Percentiles rank a stretch among this genome's conserved stretches.
These are phyloP conservation scores for Diaporthe sp. DNA, from an alignment of 2,329 filamentous ascomycete genomes.

Conservation along the genomic window DNA sequence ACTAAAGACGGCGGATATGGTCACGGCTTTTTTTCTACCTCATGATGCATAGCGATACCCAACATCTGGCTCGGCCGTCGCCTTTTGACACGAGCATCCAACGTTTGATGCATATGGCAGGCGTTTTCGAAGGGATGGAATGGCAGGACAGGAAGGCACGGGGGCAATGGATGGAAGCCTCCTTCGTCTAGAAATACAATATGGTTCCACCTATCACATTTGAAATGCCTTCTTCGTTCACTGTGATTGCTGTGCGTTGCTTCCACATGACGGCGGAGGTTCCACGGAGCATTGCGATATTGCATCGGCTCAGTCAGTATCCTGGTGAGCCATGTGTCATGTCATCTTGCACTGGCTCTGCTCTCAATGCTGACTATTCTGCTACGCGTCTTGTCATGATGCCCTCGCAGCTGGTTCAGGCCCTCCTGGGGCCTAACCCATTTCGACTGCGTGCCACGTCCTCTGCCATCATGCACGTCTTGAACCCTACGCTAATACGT, in stretches of 20 bases:
- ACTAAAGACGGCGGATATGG: slow-evolving; percentile 2
- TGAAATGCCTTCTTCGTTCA: too few relatives aligned
- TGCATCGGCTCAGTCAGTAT: too few relatives aligned
- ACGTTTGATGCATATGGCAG: slow-evolving; percentile 27
- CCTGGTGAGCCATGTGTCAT: too few relatives aligned
- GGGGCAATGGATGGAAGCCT: neutral
- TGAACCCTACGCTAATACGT: slow-evolving; percentile 25
- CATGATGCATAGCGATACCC: slow-evolving; percentile 35
- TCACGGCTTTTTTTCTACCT: slow-evolving; percentile 22
- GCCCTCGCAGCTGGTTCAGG: neutral
- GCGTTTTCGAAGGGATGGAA: slow-evolving; percentile 10
- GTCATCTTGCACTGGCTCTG: too few relatives aligned
- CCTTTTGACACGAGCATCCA: neutral
- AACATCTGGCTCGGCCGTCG: neutral
- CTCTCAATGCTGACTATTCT: too few relatives aligned
- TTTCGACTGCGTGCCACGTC: neutral
- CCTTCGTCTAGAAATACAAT: slow-evolving; percentile 6
- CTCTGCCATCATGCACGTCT: neutral
- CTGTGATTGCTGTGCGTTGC: neutral
- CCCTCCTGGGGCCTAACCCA: neutral
- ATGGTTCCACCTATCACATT: slow-evolving; percentile 19
- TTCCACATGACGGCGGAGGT: neutral
- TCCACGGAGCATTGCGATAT: too few relatives aligned
- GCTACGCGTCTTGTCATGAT: too few relatives aligned
- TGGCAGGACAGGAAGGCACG: neutral